Conservation (phyloP, 2,329 filamentous ascomycete species). For the Diplodia corticola region DNA sequence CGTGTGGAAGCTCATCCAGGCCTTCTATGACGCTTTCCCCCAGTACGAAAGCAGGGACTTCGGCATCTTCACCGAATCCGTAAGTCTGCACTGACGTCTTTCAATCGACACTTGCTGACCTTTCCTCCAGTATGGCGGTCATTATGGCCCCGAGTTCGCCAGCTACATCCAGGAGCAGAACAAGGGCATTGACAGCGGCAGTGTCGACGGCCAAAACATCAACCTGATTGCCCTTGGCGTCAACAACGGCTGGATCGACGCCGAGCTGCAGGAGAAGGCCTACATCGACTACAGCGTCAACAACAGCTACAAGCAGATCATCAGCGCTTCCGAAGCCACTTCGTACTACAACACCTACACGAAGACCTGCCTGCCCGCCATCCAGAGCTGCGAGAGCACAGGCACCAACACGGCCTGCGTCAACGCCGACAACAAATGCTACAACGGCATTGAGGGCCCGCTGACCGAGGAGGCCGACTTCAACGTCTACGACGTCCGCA, state of each 20-base stretch:
- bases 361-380: constrained; percentile 20
- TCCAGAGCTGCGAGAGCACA: constrained; percentile 17
- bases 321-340: constrained; percentile 3
- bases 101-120: not conserved
- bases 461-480: constrained; percentile 16
- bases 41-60: constrained; percentile 33
- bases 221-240: constrained; percentile 15
- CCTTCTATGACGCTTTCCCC: constrained; percentile 32
- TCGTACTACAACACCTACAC: constrained; percentile 19
- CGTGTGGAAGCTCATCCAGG: constrained; percentile 60
- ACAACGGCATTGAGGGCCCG: constrained; percentile 47
- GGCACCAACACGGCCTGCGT: constrained; percentile 21
- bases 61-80: constrained; percentile 25
- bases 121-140: constrained; percentile 12
- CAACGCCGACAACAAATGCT: constrained; percentile 42
- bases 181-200: not conserved
- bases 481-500: constrained; percentile 23
- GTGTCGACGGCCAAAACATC: constrained; percentile 23
- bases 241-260: constrained; percentile 47
- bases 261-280: constrained; percentile 27
- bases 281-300: constrained; percentile 23
- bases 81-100: not conserved
- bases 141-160: constrained; percentile 22
- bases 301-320: constrained; percentile 21
- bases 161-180: constrained; percentile 24